A percentile compares a stretch with the other conserved stretches of the same genome.
These are phyloP conservation scores for Cucurbita pepo DNA, from an alignment of 306 rosid species.

Conservation along the genomic window DNA sequence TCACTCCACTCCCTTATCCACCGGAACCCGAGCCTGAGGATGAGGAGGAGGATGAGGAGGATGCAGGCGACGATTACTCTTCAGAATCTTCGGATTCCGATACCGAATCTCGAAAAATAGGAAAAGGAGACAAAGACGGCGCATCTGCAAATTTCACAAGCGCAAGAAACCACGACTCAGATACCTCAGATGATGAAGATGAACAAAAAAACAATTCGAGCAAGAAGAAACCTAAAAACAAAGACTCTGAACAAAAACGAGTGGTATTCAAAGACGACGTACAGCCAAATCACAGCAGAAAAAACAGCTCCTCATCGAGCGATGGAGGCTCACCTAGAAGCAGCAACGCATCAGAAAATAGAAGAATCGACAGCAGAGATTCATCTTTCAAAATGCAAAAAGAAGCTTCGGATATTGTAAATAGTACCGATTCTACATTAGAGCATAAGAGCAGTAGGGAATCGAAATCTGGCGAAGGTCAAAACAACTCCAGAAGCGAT, in stretches of 20 bases:
- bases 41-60: neutral
- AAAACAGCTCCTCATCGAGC: slow-evolving; percentile 20
- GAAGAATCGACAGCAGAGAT: slow-evolving; percentile 6
- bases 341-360: slow-evolving; percentile 7
- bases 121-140: neutral
- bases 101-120: neutral
- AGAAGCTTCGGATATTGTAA: neutral
- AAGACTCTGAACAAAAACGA: slow-evolving; percentile 8
- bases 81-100: slow-evolving; percentile 2
- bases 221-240: neutral
- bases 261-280: neutral
- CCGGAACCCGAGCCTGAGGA: neutral
- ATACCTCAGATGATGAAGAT: neutral
- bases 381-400: neutral
- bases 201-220: neutral
- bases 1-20: slow-evolving; percentile 10
- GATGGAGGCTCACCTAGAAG: slow-evolving; percentile 13
- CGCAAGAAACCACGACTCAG: neutral
- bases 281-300: slow-evolving; percentile 14
- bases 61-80: neutral
- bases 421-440: neutral
- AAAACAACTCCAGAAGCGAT: neutral
- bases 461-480: neutral
- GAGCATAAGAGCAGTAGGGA: slow-evolving; percentile 1
- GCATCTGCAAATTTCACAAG: neutral